Base-by-base conservation (phyloP, 2,329 filamentous ascomycete genomes). In the Aschersonia sp. region DNA sequence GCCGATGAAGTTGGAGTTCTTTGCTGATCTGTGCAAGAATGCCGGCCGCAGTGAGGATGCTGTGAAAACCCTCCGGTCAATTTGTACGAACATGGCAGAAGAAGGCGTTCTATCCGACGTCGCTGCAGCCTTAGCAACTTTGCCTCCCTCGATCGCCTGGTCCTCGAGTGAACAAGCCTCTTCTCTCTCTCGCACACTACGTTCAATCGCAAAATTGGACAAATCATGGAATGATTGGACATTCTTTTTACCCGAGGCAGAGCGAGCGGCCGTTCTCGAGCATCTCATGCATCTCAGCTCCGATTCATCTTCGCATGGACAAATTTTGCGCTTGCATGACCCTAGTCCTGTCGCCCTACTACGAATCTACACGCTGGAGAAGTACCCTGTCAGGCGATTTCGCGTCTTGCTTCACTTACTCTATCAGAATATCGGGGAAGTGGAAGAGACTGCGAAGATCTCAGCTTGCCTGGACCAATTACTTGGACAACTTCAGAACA, bases 1-100 rank as follows among this genome's bases (percentile, higher is more conserved):
- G 1, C 63, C 73, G 0, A 70, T 70, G 47, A 87, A 87, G 57
- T 66, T 85, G 40, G 83, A 87, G 57, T 69, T 77, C 9, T 72
- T 85, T 54, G 81, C 76, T 2, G 79, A 84, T 40, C 57, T 79
- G 1, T 78, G 75, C 54, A 76, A 72, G 53, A 61, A 66, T 1
- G 62, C 68, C 11, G 75, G 75, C 5, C 69, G 75, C 43, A 63
- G 65, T 14, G 72, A 76, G 3, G 76, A 83, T 51, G 75, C 81
- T 0, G 68, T 77, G 9, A 68, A 72, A 33, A 73, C 77, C 2
- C 69, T 84, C 6, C 67, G 72, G 45, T 71, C 75, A 12, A 75
- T 86, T n/a, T 74, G 82, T 48, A 71, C 75, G 12, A 73, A 72
- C 47, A 69, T 83, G 55, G 68, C 85, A 5, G 72, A 76, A 30